Evolutionary conservation across 495 filamentous ascomycete species (phyloP).

Genomic region (Penicillium diatomitis): DNA sequence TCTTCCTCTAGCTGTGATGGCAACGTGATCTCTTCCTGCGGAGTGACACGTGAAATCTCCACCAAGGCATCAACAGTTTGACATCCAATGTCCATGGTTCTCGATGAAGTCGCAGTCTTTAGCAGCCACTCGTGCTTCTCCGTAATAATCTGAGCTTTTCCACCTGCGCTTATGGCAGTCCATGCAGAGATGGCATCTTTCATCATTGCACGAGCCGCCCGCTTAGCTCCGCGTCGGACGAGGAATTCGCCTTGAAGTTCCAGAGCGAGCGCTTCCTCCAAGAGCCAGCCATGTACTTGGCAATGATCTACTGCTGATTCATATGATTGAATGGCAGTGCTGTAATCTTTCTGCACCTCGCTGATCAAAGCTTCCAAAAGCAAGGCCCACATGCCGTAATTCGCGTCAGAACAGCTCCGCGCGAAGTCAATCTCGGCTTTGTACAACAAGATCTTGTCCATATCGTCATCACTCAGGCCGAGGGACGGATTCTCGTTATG

Average conservation of each 20-base stretch:
- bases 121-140: conserved; percentile 65
- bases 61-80: conserved; percentile 56
- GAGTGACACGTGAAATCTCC: conserved; percentile 46
- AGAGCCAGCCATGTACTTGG: conserved; percentile 61
- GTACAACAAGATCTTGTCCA: conserved; percentile 46
- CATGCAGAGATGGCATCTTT: conserved; percentile 67
- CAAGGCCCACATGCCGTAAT: conserved; percentile 70
- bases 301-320: conserved; percentile 75
- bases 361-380: conserved; percentile 63
- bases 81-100: conserved; percentile 57
- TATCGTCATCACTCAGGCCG: conserved; percentile 42
- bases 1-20: conserved; percentile 44
- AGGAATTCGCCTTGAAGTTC: conserved; percentile 68
- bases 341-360: conserved; percentile 56
- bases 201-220: conserved; percentile 63
- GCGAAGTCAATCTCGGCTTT: conserved; percentile 61
- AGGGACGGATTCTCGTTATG: conserved; percentile 46
- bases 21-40: conserved; percentile 35
- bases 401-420: conserved; percentile 59
- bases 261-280: conserved; percentile 74
- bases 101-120: conserved; percentile 51
- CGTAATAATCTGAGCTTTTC: conserved; percentile 61
- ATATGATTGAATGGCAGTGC: conserved; percentile 52
- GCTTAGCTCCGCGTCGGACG: conserved; percentile 56
- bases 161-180: conserved; percentile 62